Conservation (phyloP, 352 stramenopile species). For the Globisporangium barbulae region DNA sequence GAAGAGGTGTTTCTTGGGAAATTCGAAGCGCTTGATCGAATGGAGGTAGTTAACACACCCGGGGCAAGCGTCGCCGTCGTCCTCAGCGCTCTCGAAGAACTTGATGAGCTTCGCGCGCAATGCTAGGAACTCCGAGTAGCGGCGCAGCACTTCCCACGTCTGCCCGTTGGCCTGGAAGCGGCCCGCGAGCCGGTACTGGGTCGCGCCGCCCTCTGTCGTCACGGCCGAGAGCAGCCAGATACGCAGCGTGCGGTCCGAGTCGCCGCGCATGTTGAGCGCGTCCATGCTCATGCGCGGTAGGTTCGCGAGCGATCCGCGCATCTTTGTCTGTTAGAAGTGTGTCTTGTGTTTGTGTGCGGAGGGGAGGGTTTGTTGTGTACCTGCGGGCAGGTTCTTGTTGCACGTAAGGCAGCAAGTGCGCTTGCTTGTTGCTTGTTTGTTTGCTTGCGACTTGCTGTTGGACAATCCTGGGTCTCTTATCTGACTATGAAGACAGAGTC, state of each 20-base stretch:
- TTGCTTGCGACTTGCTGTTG: not conserved
- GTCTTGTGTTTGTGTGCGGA: not conserved
- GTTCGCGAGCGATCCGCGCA: constrained; percentile 34
- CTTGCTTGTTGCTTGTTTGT: not conserved
- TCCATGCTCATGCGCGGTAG: constrained; percentile 51
- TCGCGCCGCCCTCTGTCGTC: constrained; percentile 42
- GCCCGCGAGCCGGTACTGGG: constrained; percentile 67
- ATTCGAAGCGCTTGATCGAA: constrained; percentile 75
- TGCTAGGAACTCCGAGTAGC: constrained; percentile 83
- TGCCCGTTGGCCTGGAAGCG: constrained; percentile 61
- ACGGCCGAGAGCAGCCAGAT: constrained; percentile 67
- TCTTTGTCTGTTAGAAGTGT: constrained; percentile 9
- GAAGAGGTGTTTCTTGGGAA: constrained; percentile 87
- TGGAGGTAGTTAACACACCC: constrained; percentile 79
- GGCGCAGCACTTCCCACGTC: constrained; percentile 78
- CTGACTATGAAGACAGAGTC: not conserved
- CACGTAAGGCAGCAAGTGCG: not conserved
- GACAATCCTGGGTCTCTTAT: not conserved
- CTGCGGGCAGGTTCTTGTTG: constrained; percentile 8
- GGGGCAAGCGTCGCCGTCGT: constrained; percentile 72
- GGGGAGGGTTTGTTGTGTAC: not conserved
- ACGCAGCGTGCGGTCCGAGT: constrained; percentile 44
- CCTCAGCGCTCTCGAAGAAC: constrained; percentile 61
- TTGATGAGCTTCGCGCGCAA: constrained; percentile 76
- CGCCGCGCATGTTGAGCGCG: constrained; percentile 42